These are phyloP conservation scores for Didymella pomorum DNA, from an alignment of 2,329 filamentous ascomycete genomes.

Conservation along the genomic window DNA sequence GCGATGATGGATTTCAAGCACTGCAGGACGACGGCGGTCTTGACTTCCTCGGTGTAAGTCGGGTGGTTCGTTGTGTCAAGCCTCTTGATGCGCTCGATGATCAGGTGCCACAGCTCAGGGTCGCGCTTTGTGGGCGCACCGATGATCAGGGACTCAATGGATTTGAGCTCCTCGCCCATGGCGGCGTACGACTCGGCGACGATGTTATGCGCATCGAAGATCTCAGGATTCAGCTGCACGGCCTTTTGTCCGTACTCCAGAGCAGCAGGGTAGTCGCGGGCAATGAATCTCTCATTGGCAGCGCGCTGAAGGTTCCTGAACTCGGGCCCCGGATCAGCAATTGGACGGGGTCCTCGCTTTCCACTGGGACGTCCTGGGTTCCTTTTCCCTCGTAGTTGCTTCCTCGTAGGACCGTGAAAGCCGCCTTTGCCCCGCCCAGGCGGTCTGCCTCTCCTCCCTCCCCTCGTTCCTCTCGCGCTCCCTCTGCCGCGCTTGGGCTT, in stretches of 20 bases:
- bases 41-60: conserved; percentile 37
- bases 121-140: conserved; percentile 67
- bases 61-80: conserved; percentile 51
- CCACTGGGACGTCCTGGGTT: conserved; percentile 41
- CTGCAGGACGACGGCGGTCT: conserved; percentile 40
- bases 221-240: conserved; percentile 64
- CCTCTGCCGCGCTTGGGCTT: conserved; percentile 30
- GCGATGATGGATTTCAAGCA: conserved; percentile 59
- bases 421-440: conserved; percentile 38
- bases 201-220: conserved; percentile 67
- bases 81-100: conserved; percentile 62
- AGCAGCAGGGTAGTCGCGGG: conserved; percentile 64
- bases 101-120: conserved; percentile 64
- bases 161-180: conserved; percentile 64
- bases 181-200: conserved; percentile 66
- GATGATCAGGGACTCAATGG: conserved; percentile 63
- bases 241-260: conserved; percentile 45
- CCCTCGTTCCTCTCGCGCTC: conserved; percentile 28
- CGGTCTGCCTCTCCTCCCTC: conserved; percentile 38
- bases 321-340: conserved; percentile 73
- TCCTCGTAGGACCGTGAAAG: conserved; percentile 23
- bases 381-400: conserved; percentile 33
- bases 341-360: conserved; percentile 59
- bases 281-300: conserved; percentile 73
- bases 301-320: conserved; percentile 72